Base-by-base conservation (phyloP, 352 stramenopile genomes). In the Blastocystis sp. region DNA sequence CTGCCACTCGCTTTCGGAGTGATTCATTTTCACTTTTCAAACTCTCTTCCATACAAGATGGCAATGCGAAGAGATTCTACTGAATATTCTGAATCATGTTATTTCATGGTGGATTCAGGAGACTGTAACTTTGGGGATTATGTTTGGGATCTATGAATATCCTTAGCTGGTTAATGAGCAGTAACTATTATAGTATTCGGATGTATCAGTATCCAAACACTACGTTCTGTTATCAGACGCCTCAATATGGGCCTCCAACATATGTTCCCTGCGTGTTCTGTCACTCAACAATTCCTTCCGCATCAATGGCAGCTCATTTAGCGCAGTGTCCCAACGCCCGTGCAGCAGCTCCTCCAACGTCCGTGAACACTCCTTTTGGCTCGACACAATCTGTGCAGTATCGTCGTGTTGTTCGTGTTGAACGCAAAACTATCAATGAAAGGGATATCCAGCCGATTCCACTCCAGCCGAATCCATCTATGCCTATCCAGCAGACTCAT, bases 251-350 rank as follows among this genome's bases (percentile, higher is more conserved):
- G 1, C 62, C 62, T 41, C n/a, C 47, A 6, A 68, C 73, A 0
- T 84, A 84, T 45, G 73, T 84, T 50, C 73, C 73, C 8, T 84
- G 73, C 39, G 73, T 84, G 39, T 84, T 84, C 26, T 84, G 73
- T 66, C 73, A 84, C 54, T 66, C 47, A 11, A 84, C 73, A 2
- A 68, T 84, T 54, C 73, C 73, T 47, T 23, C 73, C 2, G 54
- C 59, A 39, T 29, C 53, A 18, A 84, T 84, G 73, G 53, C 50
- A 37, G 39, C 26, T 39, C 73, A 84, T 84, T 43, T 84, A 13
- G 43, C 73, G 7, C 73, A 84, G 26, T 84, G 73, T 66, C 66
- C 43, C 23, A 56, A 34, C 55, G 50, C 50, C 6, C 29, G 20
- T 8, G 62, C 62, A 20, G 62, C 62, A 6, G 39, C 39, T 29